Base-by-base conservation (phyloP, 1,139 yeast genomes). In the Saccharomyces hybrid region DNA sequence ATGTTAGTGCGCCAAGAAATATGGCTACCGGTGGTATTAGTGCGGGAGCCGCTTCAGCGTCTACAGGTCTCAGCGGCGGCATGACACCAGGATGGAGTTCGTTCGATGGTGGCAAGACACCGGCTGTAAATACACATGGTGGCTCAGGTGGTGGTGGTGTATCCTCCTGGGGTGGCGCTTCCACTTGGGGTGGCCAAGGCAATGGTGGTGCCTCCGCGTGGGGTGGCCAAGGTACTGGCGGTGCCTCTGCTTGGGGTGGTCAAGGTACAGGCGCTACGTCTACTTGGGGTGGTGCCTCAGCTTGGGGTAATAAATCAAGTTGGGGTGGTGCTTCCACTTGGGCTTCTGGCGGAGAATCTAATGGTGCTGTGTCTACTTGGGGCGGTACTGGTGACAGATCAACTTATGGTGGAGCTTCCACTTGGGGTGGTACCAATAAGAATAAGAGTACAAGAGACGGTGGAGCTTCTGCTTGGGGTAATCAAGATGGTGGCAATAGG, bases 21-120 rank as follows among this genome's bases (percentile, higher is more conserved):
- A 67, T 61, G 69, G 68, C 61, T 51, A 61, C 61, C 28, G 68
- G 65, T 31, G 60, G 61, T 26, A 48, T 54, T 46, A 51, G 57
- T 9, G 48, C 52, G 8, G 61, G 60, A 50, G 58, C 59, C 27
- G 63, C 71, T 28, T 60, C 63, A 47, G 60, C 61, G 51, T 57
- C 57, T 9, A 55, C 59, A 14, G 60, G 63, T 55, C 56, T 71
- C 27, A 53, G 68, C 61, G 85, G 85, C 54, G 82, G 83, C 32
- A 76, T 75, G 56, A 78, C 82, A 2, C 84, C 85, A 1, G 78
- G 80, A 2, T 78, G 81, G 80, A 64, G 73, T 53, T 70, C 78
- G n/a, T 69, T 71, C 51, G 70, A 66, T 53, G 75, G 76, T 26
- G 78, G 79, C 31, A 73, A 75, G 57, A 78, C 82, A 3, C 81